Evolutionary conservation across 208 protist species (phyloP), one percentile per base, ranked within the genome.

Genomic region (Phytomonas francai): DNA sequence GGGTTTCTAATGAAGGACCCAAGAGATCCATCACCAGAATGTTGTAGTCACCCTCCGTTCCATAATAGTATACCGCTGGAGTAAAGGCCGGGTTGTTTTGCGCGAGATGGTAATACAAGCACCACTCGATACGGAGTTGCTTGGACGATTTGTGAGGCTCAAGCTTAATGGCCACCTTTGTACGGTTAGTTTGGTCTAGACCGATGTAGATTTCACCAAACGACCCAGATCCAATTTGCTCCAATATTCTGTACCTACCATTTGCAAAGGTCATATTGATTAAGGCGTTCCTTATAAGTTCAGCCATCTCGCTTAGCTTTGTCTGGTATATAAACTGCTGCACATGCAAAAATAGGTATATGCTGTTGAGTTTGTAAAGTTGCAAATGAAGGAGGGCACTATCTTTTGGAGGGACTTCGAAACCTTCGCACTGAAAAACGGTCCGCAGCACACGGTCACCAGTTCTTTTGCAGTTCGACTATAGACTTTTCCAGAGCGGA

Each of bases 181-280:
- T 80, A 42, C 72, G 70, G 6, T 79, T 94, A 66, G 84, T 72
- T 34, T 89, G 89, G 67, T 93, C 85, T 9, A 79, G 88, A 51
- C 85, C 87, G 14, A 76, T 74, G 78, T 88, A 95, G 67, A 95
- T 91, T 39, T 94, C 88, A 32, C 90, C 90, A 70, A 95, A 95
- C 36, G 78, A 87, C 5, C 98, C 98, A 56, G 77, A 77, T 30
- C 98, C 98, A 73, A 99, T 99, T 83, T 98, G 30, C 5, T 29
- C 11, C 57, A 34, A 33, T 2, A 61, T 2, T 19, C 28, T 61
- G 57, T 61, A 61, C 29, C 57, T 29, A 19, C 57, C 57, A 29
- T 29, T 33, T 12, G 28, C 57, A 19, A 61, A 2, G 57, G 14
- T 49, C 16, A 22, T 49, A 49, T 9, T 9, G 39, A 49, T 49